Conservation (phyloP, 2,329 filamentous ascomycete genomes). For the Arthrobotrys pseudoclavata region DNA sequence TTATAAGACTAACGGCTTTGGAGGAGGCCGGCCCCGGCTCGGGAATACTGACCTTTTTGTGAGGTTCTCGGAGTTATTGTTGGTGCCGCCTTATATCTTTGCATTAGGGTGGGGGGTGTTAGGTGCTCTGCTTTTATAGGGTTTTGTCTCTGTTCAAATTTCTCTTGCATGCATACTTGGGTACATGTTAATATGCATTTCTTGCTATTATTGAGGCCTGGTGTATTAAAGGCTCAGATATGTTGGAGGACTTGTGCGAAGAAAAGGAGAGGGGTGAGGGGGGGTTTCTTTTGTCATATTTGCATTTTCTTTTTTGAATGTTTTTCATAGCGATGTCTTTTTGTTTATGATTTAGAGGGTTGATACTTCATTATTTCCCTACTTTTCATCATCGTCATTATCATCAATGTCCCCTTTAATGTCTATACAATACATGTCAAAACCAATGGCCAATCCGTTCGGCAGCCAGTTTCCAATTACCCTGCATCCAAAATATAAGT, state of each 20-base stretch:
- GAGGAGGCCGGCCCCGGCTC: conserved; percentile 53
- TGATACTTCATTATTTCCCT: neutral
- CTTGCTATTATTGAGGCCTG: neutral
- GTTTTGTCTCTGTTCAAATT: neutral
- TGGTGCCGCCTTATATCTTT: conserved; percentile 41
- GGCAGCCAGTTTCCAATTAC: neutral
- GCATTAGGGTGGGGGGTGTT: conserved; percentile 49
- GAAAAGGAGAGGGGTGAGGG: neutral
- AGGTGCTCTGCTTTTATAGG: conserved; percentile 52
- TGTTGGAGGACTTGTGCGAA: neutral
- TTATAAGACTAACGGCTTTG: conserved; percentile 41
- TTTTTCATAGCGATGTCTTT: conserved; percentile 16
- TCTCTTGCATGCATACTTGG: neutral
- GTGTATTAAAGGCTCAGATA: neutral
- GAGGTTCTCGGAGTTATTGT: conserved; percentile 43
- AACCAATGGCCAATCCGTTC: neutral
- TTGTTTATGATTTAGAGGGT: conserved; percentile 5
- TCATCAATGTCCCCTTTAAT: conserved; percentile 6
- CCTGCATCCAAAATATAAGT: too few relatives aligned
- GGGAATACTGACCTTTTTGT: conserved; percentile 33
- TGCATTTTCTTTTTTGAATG: neutral
- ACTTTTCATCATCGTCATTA: neutral
- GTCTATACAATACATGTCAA: conserved; percentile 6
- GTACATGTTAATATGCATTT: neutral
- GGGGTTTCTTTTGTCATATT: conserved; percentile 4